A percentile compares a stretch with the other conserved stretches of the same genome.
These are phyloP conservation scores for Betula pendula DNA, from an alignment of 306 rosid species.

Conservation along the genomic window DNA sequence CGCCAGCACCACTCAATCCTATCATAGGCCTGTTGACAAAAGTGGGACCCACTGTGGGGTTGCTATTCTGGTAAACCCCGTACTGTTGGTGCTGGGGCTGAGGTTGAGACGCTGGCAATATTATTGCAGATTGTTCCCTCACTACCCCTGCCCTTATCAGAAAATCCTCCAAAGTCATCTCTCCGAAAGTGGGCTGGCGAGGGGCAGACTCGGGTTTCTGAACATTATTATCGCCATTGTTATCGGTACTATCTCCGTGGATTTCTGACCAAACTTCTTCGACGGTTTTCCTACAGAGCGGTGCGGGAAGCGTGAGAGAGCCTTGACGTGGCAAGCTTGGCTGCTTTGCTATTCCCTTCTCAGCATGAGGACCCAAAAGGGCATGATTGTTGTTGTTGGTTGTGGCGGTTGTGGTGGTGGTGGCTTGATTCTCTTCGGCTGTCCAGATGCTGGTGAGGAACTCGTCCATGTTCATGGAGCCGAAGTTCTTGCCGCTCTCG, in stretches of 20 bases:
- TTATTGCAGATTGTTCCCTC: constrained; percentile 38
- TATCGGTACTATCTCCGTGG: constrained; percentile 34
- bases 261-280: constrained; percentile 97
- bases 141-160: constrained; percentile 86
- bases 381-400: not conserved
- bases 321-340: constrained; percentile 66
- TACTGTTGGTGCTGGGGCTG: constrained; percentile 40
- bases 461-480: constrained; percentile 99
- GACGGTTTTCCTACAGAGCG: constrained; percentile 77
- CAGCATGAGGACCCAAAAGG: no score
- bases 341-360: constrained; percentile 50
- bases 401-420: constrained; percentile 14
- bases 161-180: constrained; percentile 95
- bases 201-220: constrained; percentile 52
- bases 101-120: constrained; percentile 10
- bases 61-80: constrained; percentile 40
- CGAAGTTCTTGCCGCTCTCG: constrained; percentile 78
- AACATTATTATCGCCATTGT: constrained; percentile 11
- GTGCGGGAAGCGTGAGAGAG: constrained; percentile 77
- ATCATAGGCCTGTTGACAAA: constrained; percentile 38
- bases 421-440: constrained; percentile 74
- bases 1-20: constrained; percentile 31
- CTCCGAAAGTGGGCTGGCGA: constrained; percentile 84
- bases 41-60: constrained; percentile 32
- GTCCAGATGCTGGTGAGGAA: constrained; percentile 86